phyloP scores from a whole-genome alignment of 192 early-diverging fungal genomes.

The Coemansia sp. region DNA sequence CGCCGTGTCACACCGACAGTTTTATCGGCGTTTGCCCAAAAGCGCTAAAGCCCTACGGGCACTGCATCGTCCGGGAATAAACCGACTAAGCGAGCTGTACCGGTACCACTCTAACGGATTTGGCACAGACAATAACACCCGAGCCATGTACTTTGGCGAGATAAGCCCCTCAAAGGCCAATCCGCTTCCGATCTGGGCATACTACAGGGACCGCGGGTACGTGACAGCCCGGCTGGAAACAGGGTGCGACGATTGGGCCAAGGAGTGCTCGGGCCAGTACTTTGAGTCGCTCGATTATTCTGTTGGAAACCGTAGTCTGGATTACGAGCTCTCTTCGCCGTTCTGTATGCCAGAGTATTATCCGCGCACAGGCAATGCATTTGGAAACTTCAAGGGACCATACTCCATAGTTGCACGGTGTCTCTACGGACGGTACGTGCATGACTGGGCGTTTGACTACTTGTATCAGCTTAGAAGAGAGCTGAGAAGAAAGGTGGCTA shows the following conservation, averaged over 20 bases:
- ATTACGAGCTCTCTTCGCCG: constrained; percentile 59
- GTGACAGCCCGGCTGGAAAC: constrained; percentile 57
- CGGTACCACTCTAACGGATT: constrained; percentile 57
- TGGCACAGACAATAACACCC: constrained; percentile 57
- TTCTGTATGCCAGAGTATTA: constrained; percentile 61
- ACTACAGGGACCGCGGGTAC: constrained; percentile 58
- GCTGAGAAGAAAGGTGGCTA: constrained; percentile 1
- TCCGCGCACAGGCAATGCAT: constrained; percentile 49
- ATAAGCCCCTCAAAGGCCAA: constrained; percentile 27
- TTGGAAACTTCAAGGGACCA: constrained; percentile 57
- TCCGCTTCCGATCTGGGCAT: constrained; percentile 58
- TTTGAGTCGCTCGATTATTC: constrained; percentile 28
- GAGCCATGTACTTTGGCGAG: constrained; percentile 53
- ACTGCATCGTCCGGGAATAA: constrained; percentile 31
- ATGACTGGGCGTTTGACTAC: constrained; percentile 50
- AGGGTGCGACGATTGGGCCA: constrained; percentile 58
- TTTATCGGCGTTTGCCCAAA: constrained; percentile 57
- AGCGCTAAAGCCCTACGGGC: constrained; percentile 28
- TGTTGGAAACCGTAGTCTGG: constrained; percentile 41
- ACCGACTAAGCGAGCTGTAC: constrained; percentile 55
- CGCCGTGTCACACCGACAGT: constrained; percentile 56
- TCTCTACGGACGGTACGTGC: constrained; percentile 43
- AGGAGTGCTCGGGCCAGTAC: constrained; percentile 38
- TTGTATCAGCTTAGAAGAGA: constrained; percentile 32
- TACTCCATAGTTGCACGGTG: constrained; percentile 42